Evolutionary conservation across 2,329 filamentous ascomycete species (phyloP).

Genomic region (Domatiomyces catenatus): DNA sequence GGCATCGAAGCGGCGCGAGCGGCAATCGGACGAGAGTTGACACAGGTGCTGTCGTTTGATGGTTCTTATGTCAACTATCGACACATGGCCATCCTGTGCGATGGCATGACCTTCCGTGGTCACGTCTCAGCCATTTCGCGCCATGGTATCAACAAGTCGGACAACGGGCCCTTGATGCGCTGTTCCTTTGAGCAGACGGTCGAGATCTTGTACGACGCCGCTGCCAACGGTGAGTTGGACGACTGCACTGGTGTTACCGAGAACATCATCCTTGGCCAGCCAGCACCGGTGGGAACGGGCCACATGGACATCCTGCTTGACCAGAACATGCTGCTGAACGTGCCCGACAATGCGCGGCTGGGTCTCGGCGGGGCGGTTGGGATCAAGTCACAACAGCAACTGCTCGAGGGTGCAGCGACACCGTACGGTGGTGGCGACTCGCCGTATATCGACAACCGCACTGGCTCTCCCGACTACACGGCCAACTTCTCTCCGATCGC

Average conservation of each 20-base stretch:
- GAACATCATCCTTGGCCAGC: constrained; percentile 94
- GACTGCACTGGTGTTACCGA: constrained; percentile 97
- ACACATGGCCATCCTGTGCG: constrained; percentile 83
- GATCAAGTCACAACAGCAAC: constrained; percentile 36
- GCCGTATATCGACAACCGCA: constrained; percentile 45
- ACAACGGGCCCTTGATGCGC: constrained; percentile 95
- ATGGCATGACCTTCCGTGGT: constrained; percentile 95
- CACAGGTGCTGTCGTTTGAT: constrained; percentile 87
- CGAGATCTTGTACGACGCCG: constrained; percentile 91
- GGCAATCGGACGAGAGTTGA: constrained; percentile 74
- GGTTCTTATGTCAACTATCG: constrained; percentile 99
- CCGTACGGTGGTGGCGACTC: constrained; percentile 56
- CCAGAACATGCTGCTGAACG: constrained; percentile 86
- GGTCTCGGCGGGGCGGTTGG: constrained; percentile 67
- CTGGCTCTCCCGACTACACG: constrained; percentile 48
- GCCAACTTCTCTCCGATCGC: constrained; percentile 57
- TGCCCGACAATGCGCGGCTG: constrained; percentile 78
- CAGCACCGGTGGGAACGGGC: constrained; percentile 92
- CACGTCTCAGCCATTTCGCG: constrained; percentile 91
- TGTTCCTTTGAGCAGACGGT: constrained; percentile 99
- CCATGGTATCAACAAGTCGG: constrained; percentile 94
- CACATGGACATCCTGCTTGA: constrained; percentile 91
- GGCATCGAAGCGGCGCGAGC: constrained; percentile 89
- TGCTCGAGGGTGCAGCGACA: constrained; percentile 65
- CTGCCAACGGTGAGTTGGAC: constrained; percentile 84